Percentiles rank a stretch among this genome's conserved stretches.
Evolutionary conservation across 768 basidiomycete species (phyloP).

Genomic region (Termitomyces sp.): DNA sequence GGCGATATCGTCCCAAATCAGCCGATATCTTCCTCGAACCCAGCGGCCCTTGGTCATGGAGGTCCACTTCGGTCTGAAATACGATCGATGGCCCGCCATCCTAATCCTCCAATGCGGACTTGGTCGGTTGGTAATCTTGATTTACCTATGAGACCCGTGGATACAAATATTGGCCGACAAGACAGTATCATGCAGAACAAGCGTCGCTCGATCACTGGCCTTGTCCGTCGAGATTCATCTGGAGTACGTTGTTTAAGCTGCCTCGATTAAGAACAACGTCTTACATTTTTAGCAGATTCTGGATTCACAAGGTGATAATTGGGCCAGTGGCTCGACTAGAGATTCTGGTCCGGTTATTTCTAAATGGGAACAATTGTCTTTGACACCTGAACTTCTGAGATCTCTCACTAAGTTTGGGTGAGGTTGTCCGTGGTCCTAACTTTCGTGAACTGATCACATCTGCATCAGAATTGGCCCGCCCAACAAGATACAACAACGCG

Average conservation of each 20-base stretch:
- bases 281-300: slow-evolving; percentile 36
- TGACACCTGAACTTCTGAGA: slow-evolving; percentile 83
- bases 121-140: slow-evolving; percentile 86
- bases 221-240: slow-evolving; percentile 72
- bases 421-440: slow-evolving; percentile 24
- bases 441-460: slow-evolving; percentile 4
- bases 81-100: slow-evolving; percentile 54
- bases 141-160: slow-evolving; percentile 57
- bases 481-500: slow-evolving; percentile 97
- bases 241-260: slow-evolving; percentile 44
- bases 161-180: slow-evolving; percentile 39
- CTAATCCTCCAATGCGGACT: slow-evolving; percentile 72
- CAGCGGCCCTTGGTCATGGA: slow-evolving; percentile 51
- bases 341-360: slow-evolving; percentile 80
- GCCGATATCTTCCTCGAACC: slow-evolving; percentile 38
- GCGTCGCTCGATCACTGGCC: slow-evolving; percentile 67
- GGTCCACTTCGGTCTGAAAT: slow-evolving; percentile 65
- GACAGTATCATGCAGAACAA: slow-evolving; percentile 55
- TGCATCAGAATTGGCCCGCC: slow-evolving; percentile 83
- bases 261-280: not conserved
- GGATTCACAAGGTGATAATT: slow-evolving; percentile 54
- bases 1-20: slow-evolving; percentile 48
- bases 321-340: slow-evolving; percentile 51
- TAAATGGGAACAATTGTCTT: slow-evolving; percentile 92
- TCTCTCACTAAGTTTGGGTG: slow-evolving; percentile 94